These are phyloP conservation scores for Fusarium cicatricum DNA, from an alignment of 2,329 filamentous ascomycete genomes.

Conservation along the genomic window DNA sequence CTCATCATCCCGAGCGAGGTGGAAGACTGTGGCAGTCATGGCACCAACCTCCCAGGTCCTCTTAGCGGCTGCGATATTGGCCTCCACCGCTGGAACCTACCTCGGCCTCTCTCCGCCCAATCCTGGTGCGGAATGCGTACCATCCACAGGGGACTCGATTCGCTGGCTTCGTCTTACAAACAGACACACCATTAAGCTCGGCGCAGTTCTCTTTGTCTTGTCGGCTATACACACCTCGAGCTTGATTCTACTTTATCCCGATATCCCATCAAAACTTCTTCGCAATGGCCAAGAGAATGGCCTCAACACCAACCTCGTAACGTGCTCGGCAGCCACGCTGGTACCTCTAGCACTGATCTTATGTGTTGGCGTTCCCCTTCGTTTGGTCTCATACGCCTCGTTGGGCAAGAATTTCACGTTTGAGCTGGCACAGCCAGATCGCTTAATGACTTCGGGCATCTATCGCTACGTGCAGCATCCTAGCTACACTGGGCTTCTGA, in stretches of 20 bases:
- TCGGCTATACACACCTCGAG: constrained; percentile 35
- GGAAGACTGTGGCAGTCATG: constrained; percentile 5
- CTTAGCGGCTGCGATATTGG: constrained; percentile 37
- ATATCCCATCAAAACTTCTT: constrained; percentile 37
- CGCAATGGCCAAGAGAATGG: constrained; percentile 43
- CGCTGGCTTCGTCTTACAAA: constrained; percentile 39
- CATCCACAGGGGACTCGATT: constrained; percentile 35
- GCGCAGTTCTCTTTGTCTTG: constrained; percentile 36
- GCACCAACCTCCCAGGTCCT: constrained; percentile 24
- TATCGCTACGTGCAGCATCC: constrained; percentile 62
- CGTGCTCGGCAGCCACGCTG: constrained; percentile 48
- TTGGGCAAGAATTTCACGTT: constrained; percentile 64
- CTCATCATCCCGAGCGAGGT: too few relatives aligned
- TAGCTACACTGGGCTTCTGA: constrained; percentile 56
- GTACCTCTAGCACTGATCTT: constrained; percentile 48
- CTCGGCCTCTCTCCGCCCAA: constrained; percentile 45
- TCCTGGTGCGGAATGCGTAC: constrained; percentile 20
- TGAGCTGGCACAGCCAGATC: constrained; percentile 55
- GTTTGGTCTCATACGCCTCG: constrained; percentile 50
- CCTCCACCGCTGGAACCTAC: constrained; percentile 44
- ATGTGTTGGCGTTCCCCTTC: constrained; percentile 44
- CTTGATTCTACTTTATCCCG: constrained; percentile 26
- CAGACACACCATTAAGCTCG: constrained; percentile 34
- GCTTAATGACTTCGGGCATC: constrained; percentile 55
- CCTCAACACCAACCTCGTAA: constrained; percentile 44